phyloP scores from a whole-genome alignment of 352 stramenopile species.

The Phytophthora fragariaefolia region DNA sequence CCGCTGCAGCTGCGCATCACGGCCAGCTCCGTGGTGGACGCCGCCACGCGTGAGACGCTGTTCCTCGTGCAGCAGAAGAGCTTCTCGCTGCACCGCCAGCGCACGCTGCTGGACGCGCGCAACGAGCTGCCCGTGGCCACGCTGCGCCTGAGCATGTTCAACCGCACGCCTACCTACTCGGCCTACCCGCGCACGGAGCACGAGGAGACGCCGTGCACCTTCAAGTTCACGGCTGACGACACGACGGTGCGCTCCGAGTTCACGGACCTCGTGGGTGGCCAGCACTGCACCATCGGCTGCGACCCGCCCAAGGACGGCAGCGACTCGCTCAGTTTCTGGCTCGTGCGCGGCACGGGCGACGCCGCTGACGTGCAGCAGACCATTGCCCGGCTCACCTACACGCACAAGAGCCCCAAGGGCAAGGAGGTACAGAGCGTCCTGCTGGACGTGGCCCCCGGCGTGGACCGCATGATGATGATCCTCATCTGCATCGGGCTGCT shows the following conservation, averaged over 20 bases:
- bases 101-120: slow-evolving; percentile 43
- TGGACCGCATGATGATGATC: slow-evolving; percentile 53
- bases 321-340: slow-evolving; percentile 41
- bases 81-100: slow-evolving; percentile 45
- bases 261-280: slow-evolving; percentile 40
- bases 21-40: slow-evolving; percentile 30
- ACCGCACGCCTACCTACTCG: slow-evolving; percentile 43
- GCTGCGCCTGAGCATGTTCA: slow-evolving; percentile 42
- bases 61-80: slow-evolving; percentile 41
- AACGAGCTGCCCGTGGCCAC: slow-evolving; percentile 42
- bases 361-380: slow-evolving; percentile 38
- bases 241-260: slow-evolving; percentile 42
- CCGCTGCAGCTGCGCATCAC: slow-evolving; percentile 33
- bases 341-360: slow-evolving; percentile 38
- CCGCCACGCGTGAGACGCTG: slow-evolving; percentile 26
- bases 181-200: slow-evolving; percentile 45
- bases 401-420: slow-evolving; percentile 31
- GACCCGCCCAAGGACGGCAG: slow-evolving; percentile 28
- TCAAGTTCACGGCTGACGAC: slow-evolving; percentile 43
- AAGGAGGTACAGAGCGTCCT: slow-evolving; percentile 31
- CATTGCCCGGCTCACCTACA: slow-evolving; percentile 37
- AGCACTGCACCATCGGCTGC: slow-evolving; percentile 42
- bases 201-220: slow-evolving; percentile 44
- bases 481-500: slow-evolving; percentile 48
- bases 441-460: slow-evolving; percentile 40